Evolutionary conservation across 768 basidiomycete genomes (phyloP).

Genomic region (Cubamyces sp.): DNA sequence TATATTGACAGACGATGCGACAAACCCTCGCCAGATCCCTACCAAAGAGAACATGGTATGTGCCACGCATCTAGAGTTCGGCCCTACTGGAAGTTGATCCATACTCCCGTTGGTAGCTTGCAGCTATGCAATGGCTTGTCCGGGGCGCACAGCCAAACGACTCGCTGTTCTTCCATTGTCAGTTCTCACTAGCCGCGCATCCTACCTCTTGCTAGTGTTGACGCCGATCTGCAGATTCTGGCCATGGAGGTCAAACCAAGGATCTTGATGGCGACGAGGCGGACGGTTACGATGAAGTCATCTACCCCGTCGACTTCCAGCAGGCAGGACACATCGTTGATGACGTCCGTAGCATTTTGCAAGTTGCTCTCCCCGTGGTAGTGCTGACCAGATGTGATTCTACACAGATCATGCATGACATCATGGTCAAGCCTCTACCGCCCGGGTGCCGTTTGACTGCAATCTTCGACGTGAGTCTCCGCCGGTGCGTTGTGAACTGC

Average conservation of each 20-base stretch:
- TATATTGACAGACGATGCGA: conserved; percentile 56
- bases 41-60: conserved; percentile 57
- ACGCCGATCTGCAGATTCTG: conserved; percentile 63
- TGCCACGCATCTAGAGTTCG: not conserved
- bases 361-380: no score
- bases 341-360: conserved; percentile 48
- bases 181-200: conserved; percentile 6
- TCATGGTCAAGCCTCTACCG: conserved; percentile 61
- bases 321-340: conserved; percentile 77
- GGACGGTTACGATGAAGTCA: conserved; percentile 85
- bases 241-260: conserved; percentile 90
- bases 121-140: conserved; percentile 64
- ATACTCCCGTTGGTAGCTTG: conserved; percentile 35
- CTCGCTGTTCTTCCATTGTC: conserved; percentile 58
- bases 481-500: no score
- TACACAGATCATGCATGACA: conserved; percentile 43
- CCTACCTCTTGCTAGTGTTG: not conserved
- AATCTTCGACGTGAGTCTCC: conserved; percentile 52
- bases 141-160: conserved; percentile 56
- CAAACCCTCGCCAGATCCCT: conserved; percentile 48
- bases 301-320: conserved; percentile 90
- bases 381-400: not conserved
- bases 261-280: conserved; percentile 80
- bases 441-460: conserved; percentile 69
- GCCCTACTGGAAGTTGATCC: not conserved